Percentiles rank a stretch among this genome's conserved stretches.
Conservation (phyloP, 192 early-diverging fungal genomes). For the Backusella mclennaniae region DNA sequence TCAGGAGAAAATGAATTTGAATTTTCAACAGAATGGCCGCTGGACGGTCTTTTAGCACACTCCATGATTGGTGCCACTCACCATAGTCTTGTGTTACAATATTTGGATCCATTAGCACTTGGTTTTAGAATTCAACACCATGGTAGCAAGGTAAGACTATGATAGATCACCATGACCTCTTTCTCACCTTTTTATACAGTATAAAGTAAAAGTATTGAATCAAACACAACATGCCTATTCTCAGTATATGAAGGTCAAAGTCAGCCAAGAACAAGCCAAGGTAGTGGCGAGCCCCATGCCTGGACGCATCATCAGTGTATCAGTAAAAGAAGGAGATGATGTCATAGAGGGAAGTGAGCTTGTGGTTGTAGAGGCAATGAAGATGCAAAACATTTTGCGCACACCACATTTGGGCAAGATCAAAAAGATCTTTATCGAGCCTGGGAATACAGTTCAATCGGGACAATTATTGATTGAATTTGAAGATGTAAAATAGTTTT, state of each 20-base stretch:
- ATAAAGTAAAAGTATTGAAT: constrained; percentile 66
- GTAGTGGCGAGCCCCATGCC: constrained; percentile 90
- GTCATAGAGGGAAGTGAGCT: constrained; percentile 79
- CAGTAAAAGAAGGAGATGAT: constrained; percentile 76
- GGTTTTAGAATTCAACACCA: constrained; percentile 81
- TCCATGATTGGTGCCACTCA: constrained; percentile 38
- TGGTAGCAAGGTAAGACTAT: constrained; percentile 59
- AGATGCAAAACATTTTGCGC: constrained; percentile 94
- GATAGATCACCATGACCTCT: too few species aligned
- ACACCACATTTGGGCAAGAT: constrained; percentile 76
- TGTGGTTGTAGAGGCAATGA: constrained; percentile 94
- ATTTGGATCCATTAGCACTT: constrained; percentile 66
- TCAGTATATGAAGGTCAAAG: constrained; percentile 74
- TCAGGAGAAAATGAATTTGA: constrained; percentile 20
- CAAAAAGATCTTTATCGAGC: constrained; percentile 70
- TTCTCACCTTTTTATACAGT: constrained; percentile 34
- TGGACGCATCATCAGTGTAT: constrained; percentile 79
- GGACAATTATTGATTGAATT: constrained; percentile 79
- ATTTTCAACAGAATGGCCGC: constrained; percentile 62
- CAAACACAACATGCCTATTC: constrained; percentile 61
- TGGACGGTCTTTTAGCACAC: constrained; percentile 73
- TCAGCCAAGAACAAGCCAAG: constrained; percentile 68
- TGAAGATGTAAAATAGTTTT: constrained; percentile 17
- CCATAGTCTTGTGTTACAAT: constrained; percentile 62
- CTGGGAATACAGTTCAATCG: constrained; percentile 74